Percentiles rank a stretch among this genome's conserved stretches.
phyloP scores from a whole-genome alignment of 2,329 filamentous ascomycete species.

The Xylariales sp. region DNA sequence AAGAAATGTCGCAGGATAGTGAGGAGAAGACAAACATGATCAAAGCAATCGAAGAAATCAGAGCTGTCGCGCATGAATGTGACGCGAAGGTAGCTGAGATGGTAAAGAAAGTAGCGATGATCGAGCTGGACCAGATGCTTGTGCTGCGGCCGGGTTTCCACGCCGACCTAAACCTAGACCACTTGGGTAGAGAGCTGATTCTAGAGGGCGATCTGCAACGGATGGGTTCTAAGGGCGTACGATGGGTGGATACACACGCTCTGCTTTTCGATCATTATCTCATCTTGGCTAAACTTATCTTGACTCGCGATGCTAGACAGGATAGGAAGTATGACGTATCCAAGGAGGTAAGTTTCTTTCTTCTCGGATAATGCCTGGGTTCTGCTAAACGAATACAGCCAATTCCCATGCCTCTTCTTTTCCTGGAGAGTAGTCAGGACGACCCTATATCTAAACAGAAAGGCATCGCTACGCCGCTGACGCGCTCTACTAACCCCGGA shows the following conservation, averaged over 20 bases:
- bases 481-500: slow-evolving; percentile 70
- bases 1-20: slow-evolving; percentile 83
- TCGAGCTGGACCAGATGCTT: slow-evolving; percentile 84
- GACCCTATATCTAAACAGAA: slow-evolving; percentile 88
- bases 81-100: slow-evolving; percentile 93
- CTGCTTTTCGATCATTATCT: slow-evolving; percentile 97
- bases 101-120: slow-evolving; percentile 88
- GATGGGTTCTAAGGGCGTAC: slow-evolving; percentile 87
- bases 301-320: slow-evolving; percentile 74
- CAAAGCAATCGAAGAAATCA: slow-evolving; percentile 91
- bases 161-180: slow-evolving; percentile 88
- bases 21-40: slow-evolving; percentile 89
- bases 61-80: slow-evolving; percentile 87
- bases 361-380: slow-evolving; percentile 2
- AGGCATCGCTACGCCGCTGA: slow-evolving; percentile 73
- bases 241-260: slow-evolving; percentile 93
- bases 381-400: slow-evolving; percentile 61
- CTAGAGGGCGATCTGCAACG: slow-evolving; percentile 89
- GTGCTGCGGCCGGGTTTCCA: slow-evolving; percentile 89
- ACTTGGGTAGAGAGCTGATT: slow-evolving; percentile 91
- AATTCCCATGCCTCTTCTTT: slow-evolving; percentile 95
- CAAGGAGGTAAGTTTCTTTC: slow-evolving; percentile 73
- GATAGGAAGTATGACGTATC: slow-evolving; percentile 94
- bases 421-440: slow-evolving; percentile 92
- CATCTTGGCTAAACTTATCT: slow-evolving; percentile 85